phyloP scores from a whole-genome alignment of 176 grass and related monocot genomes.

The Microstegium vimineum region DNA sequence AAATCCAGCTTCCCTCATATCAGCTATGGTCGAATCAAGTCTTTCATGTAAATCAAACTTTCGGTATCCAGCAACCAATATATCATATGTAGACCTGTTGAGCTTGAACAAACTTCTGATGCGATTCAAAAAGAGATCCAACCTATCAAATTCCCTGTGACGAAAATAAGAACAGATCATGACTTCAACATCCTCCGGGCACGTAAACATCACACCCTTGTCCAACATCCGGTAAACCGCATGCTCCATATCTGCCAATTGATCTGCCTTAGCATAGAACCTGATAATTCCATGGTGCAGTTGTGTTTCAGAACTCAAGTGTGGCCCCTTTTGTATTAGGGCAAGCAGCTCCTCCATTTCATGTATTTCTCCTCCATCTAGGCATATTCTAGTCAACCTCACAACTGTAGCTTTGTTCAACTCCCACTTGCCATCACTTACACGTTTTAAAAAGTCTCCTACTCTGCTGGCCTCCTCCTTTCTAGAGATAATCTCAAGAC shows the following conservation, averaged over 20 bases:
- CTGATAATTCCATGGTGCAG: slow-evolving; percentile 46
- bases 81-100: slow-evolving; percentile 46
- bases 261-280: slow-evolving; percentile 43
- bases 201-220: slow-evolving; percentile 28
- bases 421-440: slow-evolving; percentile 13
- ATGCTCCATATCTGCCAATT: slow-evolving; percentile 43
- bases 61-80: slow-evolving; percentile 52
- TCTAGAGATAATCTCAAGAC: slow-evolving; percentile 34
- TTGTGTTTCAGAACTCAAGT: slow-evolving; percentile 20
- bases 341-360: slow-evolving; percentile 45
- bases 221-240: slow-evolving; percentile 41
- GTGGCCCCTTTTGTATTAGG: slow-evolving; percentile 2
- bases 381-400: slow-evolving; percentile 28
- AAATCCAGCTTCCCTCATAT: slow-evolving; percentile 46
- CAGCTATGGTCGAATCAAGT: slow-evolving; percentile 13
- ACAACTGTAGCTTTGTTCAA: slow-evolving; percentile 28
- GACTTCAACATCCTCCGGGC: slow-evolving; percentile 40
- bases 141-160: slow-evolving; percentile 34
- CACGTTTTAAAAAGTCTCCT: slow-evolving; percentile 24
- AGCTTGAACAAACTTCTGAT: slow-evolving; percentile 40
- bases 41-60: slow-evolving; percentile 50
- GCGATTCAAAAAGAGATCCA: slow-evolving; percentile 49
- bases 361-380: slow-evolving; percentile 22
- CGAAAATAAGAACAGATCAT: slow-evolving; percentile 51
- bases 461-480: slow-evolving; percentile 23